A percentile compares a stretch with the other conserved stretches of the same genome.
Evolutionary conservation across 2,329 filamentous ascomycete species (phyloP).

Genomic region (Arthrinium phaeospermum): DNA sequence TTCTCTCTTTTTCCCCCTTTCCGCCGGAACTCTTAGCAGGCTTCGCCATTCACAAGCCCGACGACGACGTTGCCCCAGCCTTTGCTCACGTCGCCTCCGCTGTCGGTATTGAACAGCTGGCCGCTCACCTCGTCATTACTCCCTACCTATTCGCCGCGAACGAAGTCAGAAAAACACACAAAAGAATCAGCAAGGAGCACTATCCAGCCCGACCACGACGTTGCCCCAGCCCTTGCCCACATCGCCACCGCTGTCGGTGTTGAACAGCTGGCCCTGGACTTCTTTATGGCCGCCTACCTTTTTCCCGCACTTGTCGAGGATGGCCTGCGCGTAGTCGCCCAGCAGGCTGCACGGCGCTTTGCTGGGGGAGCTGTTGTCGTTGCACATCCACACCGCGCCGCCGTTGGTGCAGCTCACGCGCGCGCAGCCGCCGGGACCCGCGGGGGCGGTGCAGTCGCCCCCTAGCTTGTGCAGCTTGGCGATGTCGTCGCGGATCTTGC

Average conservation of each 20-base stretch:
- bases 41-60: no score
- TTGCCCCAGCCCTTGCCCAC: constrained; percentile 6
- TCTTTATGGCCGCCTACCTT: neutral
- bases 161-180: no score
- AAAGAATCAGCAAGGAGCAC: no score
- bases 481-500: neutral
- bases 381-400: neutral
- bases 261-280: neutral
- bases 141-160: no score
- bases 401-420: neutral
- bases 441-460: constrained; percentile 20
- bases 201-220: neutral
- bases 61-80: no score
- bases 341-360: neutral
- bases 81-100: no score
- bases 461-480: neutral
- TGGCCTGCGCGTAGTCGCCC: neutral
- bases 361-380: neutral
- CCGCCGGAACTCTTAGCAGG: no score
- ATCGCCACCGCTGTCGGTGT: no score
- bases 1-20: no score
- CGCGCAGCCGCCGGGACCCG: neutral
- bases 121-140: no score
- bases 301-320: neutral
- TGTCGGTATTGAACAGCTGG: no score